Base-by-base conservation (phyloP, 306 rosid species). In the Glycine soja region DNA sequence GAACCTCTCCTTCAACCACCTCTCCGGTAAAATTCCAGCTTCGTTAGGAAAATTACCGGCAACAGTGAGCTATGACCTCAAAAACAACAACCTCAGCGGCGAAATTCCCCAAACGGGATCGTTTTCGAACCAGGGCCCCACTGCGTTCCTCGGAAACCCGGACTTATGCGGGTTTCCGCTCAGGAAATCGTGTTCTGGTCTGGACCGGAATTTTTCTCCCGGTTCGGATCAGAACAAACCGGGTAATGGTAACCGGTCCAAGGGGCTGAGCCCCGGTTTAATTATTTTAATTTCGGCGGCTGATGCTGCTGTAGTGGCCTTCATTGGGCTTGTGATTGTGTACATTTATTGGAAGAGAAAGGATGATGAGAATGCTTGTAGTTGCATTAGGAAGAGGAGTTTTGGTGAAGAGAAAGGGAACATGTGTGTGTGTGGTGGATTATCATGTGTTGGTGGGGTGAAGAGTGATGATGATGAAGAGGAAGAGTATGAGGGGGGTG, bases 41-140 rank as follows among this genome's bases (percentile, higher is more conserved):
- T 84, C 91, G 0, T 88, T 96, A 0, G 98, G 98, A 10, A 86
- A 89, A 50, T 87, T 96, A 36, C 97, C 98, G 0, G 89, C 93
- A 6, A 85, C 91, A 0, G 89, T 92, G 50, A 96, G 90, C 76
- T 96, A 90, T 63, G 98, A 96, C 61, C 92, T 96, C 45, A 88
- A 91, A n/a, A 82, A 79, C 90, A 96, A 96, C 47, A 91, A 92
- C 46, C 73, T 96, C 5, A 90, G 86, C 45, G 98, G 99, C 3
- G 92, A 94, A 73, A 90, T 96, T n/a, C 99, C 99, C 0, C 93
- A 93, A 80, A 89, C 92, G 42, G 99, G 99, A 19, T 88, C 99
- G 12, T 93, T 96, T 64, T 77, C 96, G 10, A 91, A 90, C 57
- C 99, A 96, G 42, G 99, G 98, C 0, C 99, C 99, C 1, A 93